Evolutionary conservation across 345 rosid species (phyloP), one percentile per base, ranked within the genome.

Genomic region (Combretum micranthum): DNA sequence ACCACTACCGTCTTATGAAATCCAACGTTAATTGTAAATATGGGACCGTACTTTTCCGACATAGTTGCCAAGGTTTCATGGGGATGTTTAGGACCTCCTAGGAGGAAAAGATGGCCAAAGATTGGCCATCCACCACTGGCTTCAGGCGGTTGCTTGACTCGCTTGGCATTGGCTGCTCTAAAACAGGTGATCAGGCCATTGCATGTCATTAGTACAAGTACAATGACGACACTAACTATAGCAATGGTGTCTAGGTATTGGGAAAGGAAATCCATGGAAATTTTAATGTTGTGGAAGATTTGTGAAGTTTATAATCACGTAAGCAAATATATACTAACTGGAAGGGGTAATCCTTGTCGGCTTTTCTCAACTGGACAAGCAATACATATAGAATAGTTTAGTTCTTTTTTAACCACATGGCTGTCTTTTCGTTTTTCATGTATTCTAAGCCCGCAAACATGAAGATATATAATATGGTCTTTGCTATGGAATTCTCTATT

Each of bases 41-140:
- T 62, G 0, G 76, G 74, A 0, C 83, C 80, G 9, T 49, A 37
- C 20, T 72, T 75, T 7, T 72, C 72, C 0, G 71, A 76, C 73
- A 71, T 43, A 15, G 55, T n/a, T 9, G 50, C 62, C 4, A 80
- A 26, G 0, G 65, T 32, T 17, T 53, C 54, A 25, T 80, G 78
- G 2, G 77, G 52, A 1, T 61, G 78, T 50, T 60, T 20, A 0
- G 70, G 32, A 0, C 77, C 82, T 53, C 62, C 50, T 13, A 80
- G 53, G 43, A 66, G 77, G 39, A 43, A 77, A 46, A 80, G 77
- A 50, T 77, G 82, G 20, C 85, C 80, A 14, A 74, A 45, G 9
- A 74, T 2, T 2, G 82, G 80, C 80, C 77, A 69, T 3, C 66
- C 55, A 0, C 77, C 62, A 0, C 62, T 53, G 0, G 67, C 70